These are phyloP conservation scores for Chrysoporthe austroafricana DNA, from an alignment of 2,329 filamentous ascomycete species.

Conservation along the genomic window DNA sequence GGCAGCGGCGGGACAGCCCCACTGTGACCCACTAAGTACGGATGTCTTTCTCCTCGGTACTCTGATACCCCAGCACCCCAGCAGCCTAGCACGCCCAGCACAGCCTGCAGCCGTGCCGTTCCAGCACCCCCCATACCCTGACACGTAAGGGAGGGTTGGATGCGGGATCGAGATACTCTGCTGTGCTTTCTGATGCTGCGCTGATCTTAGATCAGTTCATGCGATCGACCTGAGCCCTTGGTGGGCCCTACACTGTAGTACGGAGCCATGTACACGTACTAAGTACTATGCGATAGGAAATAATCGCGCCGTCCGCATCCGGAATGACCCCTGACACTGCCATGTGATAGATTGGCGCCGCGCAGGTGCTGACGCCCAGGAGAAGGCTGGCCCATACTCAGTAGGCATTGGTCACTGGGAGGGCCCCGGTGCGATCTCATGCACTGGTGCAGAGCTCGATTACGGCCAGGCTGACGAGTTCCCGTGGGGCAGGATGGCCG, in stretches of 20 bases:
- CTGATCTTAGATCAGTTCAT: not conserved
- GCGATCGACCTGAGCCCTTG: no score
- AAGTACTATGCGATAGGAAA: not conserved
- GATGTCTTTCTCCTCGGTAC: not conserved
- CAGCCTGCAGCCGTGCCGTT: not conserved
- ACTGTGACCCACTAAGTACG: slow-evolving; percentile 1
- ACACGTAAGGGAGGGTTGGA: not conserved
- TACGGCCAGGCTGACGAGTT: no score
- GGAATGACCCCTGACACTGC: slow-evolving; percentile 9
- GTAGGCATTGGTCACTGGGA: no score
- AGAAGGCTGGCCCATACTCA: not conserved
- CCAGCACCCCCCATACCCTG: not conserved
- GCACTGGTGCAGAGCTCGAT: no score
- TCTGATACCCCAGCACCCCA: not conserved
- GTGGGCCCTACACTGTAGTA: no score
- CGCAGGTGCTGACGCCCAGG: not conserved
- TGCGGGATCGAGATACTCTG: not conserved
- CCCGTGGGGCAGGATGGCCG: no score
- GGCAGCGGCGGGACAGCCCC: slow-evolving; percentile 9
- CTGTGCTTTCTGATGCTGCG: not conserved
- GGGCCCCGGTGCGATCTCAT: no score
- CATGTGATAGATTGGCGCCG: slow-evolving; percentile 12
- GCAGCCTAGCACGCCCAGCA: no score
- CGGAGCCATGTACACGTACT: not conserved
- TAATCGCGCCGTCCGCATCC: not conserved